Percentiles rank a stretch among this genome's conserved stretches.
phyloP scores from a whole-genome alignment of 2,329 filamentous ascomycete species.

The Aspergillus tanneri region DNA sequence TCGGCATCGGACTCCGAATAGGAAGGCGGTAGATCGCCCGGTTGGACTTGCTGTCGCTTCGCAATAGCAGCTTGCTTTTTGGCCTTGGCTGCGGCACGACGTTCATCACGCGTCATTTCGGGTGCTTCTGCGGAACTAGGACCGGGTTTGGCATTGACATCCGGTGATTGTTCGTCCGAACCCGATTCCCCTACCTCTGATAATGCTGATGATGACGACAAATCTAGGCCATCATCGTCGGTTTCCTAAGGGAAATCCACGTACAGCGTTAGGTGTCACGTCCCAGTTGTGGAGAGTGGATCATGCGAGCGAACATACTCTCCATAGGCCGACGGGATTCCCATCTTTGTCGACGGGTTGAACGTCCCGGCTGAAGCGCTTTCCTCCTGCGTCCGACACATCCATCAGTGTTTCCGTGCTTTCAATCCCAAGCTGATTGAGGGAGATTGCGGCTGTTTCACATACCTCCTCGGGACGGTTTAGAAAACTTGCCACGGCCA shows the following conservation, averaged over 20 bases:
- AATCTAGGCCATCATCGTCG: constrained; percentile 33
- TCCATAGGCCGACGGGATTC: constrained; percentile 87
- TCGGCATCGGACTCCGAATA: constrained; percentile 52
- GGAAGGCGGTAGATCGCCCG: constrained; percentile 80
- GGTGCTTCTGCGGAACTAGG: constrained; percentile 45
- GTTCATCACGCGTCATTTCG: constrained; percentile 77
- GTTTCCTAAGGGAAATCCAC: not conserved
- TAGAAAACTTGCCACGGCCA: constrained; percentile 91
- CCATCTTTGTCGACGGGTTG: constrained; percentile 86
- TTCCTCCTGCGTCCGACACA: constrained; percentile 64
- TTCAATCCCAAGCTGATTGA: not conserved
- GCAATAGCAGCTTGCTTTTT: constrained; percentile 87
- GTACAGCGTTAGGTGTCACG: not conserved
- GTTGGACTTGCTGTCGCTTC: constrained; percentile 69
- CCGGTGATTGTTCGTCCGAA: constrained; percentile 47
- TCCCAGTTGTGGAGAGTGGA: not conserved
- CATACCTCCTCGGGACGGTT: constrained; percentile 86
- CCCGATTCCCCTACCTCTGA: constrained; percentile 41
- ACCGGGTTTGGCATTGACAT: constrained; percentile 50
- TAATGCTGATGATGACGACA: constrained; percentile 48
- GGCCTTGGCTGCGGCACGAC: constrained; percentile 82
- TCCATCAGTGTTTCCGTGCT: not conserved
- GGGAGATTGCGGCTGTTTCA: constrained; percentile 3
- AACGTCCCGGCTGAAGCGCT: constrained; percentile 90
- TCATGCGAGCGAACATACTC: constrained; percentile 48